Base-by-base conservation (phyloP, 2,329 filamentous ascomycete species). In the Thielaviopsis ethacetica region DNA sequence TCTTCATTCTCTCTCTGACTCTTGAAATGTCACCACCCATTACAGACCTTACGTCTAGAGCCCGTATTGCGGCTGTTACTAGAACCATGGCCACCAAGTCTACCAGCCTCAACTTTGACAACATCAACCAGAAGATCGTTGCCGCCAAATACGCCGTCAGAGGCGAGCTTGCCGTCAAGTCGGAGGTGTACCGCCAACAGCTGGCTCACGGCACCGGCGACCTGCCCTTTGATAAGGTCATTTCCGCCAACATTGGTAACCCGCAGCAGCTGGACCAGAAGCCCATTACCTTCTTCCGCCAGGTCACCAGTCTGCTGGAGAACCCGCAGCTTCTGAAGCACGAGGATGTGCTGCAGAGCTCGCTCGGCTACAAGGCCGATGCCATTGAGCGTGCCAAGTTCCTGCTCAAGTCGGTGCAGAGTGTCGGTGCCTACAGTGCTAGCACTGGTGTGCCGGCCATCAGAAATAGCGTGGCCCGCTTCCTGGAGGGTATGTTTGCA, bases 231-330 rank as follows among this genome's bases (percentile, higher is more conserved):
- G 78, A 88, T 66, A 80, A 89, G 62, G 85, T 98, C 72, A 91
- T 98, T 74, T 91, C 88, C 63, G 93, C 93, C 73, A 98, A 98
- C 75, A 98, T 98, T 68, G 93, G 93, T 69, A 98, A 98, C 76
- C 93, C 93, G 3, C 93, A 98, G 74, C 93, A 98, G 75, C 83
- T 98, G 63, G 93, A 96, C 74, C 93, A 98, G 79, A 94, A 97
- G 78, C 93, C 93, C 67, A 91, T 98, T 67, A 98, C 93, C 65
- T 98, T 96, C 79, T 96, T 98, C 82, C 85, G 93, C 66, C 91
- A 98, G 75, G 93, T 98, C 27, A 80, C 93, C 67, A 95, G 89
- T 73, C 72, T 98, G 63, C 73, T 97, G 61, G 93, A 98, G 77
- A 91, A 97, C 76, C 93, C 93, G 0, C 71, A 77, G 60, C 77